Percentiles rank a stretch among this genome's conserved stretches.
Evolutionary conservation across 805 yeast genomes (phyloP).

Genomic region (Saturnispora besseyi): DNA sequence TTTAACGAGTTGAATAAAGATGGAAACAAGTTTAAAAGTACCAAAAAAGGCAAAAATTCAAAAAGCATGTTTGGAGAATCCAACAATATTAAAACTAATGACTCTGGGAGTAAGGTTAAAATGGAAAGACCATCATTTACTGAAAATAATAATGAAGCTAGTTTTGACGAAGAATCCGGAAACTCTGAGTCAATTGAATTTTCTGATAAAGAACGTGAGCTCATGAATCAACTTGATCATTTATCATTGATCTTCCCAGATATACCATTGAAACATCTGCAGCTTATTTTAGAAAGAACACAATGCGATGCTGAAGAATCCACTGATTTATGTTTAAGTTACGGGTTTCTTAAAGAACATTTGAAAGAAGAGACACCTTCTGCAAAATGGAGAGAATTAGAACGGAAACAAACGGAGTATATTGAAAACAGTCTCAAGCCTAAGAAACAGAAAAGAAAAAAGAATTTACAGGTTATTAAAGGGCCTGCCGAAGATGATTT

Average conservation of each 20-base stretch:
- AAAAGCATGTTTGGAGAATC: too few relatives aligned
- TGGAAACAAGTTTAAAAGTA: too few relatives aligned
- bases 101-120: too few relatives aligned
- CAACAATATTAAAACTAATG: too few relatives aligned
- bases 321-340: slow-evolving; percentile 24
- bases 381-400: slow-evolving; percentile 13
- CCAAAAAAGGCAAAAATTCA: too few relatives aligned
- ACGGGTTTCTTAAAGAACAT: slow-evolving; percentile 14
- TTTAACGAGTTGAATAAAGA: too few relatives aligned
- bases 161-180: not conserved
- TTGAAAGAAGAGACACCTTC: not conserved
- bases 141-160: too few relatives aligned
- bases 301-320: slow-evolving; percentile 27
- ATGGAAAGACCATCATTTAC: too few relatives aligned
- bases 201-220: not conserved
- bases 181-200: not conserved
- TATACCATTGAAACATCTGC: slow-evolving; percentile 25
- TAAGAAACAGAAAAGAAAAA: not conserved
- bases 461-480: slow-evolving; percentile 12
- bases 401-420: not conserved
- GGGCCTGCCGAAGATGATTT: not conserved
- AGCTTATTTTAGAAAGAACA: slow-evolving; percentile 23
- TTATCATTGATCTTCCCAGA: slow-evolving; percentile 40
- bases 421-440: not conserved
- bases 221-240: slow-evolving; percentile 1